Conservation (phyloP, 2,329 filamentous ascomycete genomes). For the Fonsecaea multimorphosa region DNA sequence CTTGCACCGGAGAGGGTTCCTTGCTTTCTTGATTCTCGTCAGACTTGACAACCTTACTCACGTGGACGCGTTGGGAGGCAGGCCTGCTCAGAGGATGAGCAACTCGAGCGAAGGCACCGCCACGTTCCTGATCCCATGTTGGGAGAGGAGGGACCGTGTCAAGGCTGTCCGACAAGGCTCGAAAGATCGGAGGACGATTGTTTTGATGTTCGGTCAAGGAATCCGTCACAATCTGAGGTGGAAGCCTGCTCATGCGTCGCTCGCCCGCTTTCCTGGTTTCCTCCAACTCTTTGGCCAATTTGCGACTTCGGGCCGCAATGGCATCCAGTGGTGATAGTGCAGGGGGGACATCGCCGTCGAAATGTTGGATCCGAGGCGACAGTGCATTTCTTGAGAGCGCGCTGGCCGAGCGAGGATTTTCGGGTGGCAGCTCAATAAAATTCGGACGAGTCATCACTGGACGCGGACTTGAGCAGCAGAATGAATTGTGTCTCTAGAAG, state of each 20-base stretch:
- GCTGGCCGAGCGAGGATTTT: slow-evolving; percentile 30
- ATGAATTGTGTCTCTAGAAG: not conserved
- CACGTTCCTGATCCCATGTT: slow-evolving; percentile 50
- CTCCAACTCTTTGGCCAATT: slow-evolving; percentile 86
- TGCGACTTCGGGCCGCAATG: slow-evolving; percentile 87
- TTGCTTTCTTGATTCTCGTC: slow-evolving; percentile 24
- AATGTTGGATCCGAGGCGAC: slow-evolving; percentile 74
- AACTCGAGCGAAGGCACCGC: slow-evolving; percentile 45
- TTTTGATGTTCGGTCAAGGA: slow-evolving; percentile 72
- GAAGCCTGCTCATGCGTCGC: slow-evolving; percentile 81
- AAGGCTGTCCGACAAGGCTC: slow-evolving; percentile 69
- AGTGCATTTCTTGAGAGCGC: slow-evolving; percentile 58
- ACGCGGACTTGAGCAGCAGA: not conserved
- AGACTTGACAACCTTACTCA: slow-evolving; percentile 64
- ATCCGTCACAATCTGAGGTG: slow-evolving; percentile 80
- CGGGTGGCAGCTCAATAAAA: slow-evolving; percentile 62
- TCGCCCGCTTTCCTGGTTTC: slow-evolving; percentile 73
- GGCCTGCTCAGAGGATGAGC: slow-evolving; percentile 63
- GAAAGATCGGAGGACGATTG: slow-evolving; percentile 75
- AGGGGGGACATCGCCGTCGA: slow-evolving; percentile 81
- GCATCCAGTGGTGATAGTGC: slow-evolving; percentile 93
- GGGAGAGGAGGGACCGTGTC: slow-evolving; percentile 47
- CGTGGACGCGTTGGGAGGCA: slow-evolving; percentile 74
- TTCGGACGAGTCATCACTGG: slow-evolving; percentile 53
- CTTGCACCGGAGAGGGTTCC: slow-evolving; percentile 21